These are phyloP conservation scores for Erysimum cheiri DNA, from an alignment of 441 rosid genomes.

Conservation along the genomic window DNA sequence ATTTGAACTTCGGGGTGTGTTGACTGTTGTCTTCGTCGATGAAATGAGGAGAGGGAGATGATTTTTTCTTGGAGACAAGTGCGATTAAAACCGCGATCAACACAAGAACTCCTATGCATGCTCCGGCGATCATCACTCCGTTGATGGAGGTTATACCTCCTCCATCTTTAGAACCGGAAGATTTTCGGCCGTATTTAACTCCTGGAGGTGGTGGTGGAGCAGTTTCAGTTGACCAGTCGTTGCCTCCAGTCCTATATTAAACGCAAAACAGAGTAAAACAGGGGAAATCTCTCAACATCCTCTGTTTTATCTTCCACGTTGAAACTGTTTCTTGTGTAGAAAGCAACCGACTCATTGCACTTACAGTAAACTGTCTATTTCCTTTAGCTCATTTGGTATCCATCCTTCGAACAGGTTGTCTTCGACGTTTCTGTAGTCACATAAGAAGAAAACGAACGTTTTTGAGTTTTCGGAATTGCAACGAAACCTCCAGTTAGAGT, in stretches of 20 bases:
- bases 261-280: slow-evolving; percentile 41
- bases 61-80: slow-evolving; percentile 51
- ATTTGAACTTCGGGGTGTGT: slow-evolving; percentile 34
- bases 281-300: not conserved
- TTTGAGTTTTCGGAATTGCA: slow-evolving; percentile 3
- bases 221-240: slow-evolving; percentile 71
- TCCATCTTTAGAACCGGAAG: slow-evolving; percentile 23
- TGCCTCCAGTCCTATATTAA: slow-evolving; percentile 72
- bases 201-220: slow-evolving; percentile 95
- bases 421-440: slow-evolving; percentile 63
- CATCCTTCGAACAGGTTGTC: slow-evolving; percentile 85
- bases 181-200: slow-evolving; percentile 42
- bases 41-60: slow-evolving; percentile 67
- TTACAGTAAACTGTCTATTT: slow-evolving; percentile 66
- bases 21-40: slow-evolving; percentile 70
- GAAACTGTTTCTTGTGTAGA: slow-evolving; percentile 16
- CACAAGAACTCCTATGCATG: slow-evolving; percentile 60
- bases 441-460: slow-evolving; percentile 16
- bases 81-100: slow-evolving; percentile 48
- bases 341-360: slow-evolving; percentile 38
- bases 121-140: slow-evolving; percentile 54
- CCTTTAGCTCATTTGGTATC: slow-evolving; percentile 76
- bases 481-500: not conserved
- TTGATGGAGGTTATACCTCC: slow-evolving; percentile 39
- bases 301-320: not conserved